Evolutionary conservation across 2,329 filamentous ascomycete species (phyloP).

Genomic region (Plectosphaerella sp.): DNA sequence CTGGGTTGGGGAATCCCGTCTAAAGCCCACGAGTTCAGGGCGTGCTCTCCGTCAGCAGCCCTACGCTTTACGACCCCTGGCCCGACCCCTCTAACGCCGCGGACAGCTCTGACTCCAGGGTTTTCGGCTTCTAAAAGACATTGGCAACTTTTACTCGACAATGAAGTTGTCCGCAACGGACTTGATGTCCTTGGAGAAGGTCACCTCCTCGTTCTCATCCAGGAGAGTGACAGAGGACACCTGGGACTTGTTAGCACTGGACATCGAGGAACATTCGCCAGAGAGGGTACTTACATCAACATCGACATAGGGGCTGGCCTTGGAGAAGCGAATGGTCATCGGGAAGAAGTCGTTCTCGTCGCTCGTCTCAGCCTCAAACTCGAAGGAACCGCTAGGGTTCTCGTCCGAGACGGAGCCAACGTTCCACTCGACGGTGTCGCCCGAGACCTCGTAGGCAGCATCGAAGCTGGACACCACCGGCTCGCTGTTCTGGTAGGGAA

Average conservation of each 20-base stretch:
- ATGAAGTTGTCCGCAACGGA: slow-evolving; percentile 71
- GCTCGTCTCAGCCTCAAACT: slow-evolving; percentile 85
- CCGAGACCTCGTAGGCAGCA: slow-evolving; percentile 88
- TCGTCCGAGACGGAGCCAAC: slow-evolving; percentile 81
- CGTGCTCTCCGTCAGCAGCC: no score
- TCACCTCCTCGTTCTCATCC: slow-evolving; percentile 73
- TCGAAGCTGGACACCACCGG: slow-evolving; percentile 90
- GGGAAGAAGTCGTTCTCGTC: slow-evolving; percentile 97
- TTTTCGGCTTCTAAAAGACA: slow-evolving; percentile 2
- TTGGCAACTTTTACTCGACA: slow-evolving; percentile 56
- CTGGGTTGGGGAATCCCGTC: no score
- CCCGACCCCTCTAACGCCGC: no score
- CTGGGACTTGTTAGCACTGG: slow-evolving; percentile 20
- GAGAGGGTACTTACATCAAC: slow-evolving; percentile 70
- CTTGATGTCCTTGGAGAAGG: slow-evolving; percentile 78
- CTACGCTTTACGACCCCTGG: no score
- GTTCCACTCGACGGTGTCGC: slow-evolving; percentile 90
- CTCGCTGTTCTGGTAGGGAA: slow-evolving; percentile 82
- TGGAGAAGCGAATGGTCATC: slow-evolving; percentile 87
- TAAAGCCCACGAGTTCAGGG: no score
- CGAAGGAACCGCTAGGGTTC: slow-evolving; percentile 82
- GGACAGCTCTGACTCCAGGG: no score
- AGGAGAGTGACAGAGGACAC: slow-evolving; percentile 66
- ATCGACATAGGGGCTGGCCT: slow-evolving; percentile 81
- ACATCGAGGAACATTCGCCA: neutral